Base-by-base conservation (phyloP, 2,329 filamentous ascomycete genomes). In the Xylaria arbuscula region DNA sequence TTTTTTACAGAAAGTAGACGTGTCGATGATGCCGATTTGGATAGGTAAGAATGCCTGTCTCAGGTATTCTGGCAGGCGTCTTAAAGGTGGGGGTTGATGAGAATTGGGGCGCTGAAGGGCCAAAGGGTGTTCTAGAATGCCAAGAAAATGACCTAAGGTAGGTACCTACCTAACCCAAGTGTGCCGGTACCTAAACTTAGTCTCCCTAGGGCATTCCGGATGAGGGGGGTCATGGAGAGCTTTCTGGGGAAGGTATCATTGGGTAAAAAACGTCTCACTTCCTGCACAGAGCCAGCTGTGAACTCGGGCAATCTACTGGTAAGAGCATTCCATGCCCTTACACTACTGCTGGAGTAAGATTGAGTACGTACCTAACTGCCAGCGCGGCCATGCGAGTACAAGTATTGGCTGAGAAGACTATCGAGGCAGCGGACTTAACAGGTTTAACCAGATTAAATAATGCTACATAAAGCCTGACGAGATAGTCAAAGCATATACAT, bases 41-140 rank as follows among this genome's bases (percentile, higher is more conserved):
- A 5, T 5, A 57, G 38, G 13, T 8, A 57, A 42, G 22, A 28
- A 45, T n/a, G 22, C 36, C 22, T 15, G 38, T 57, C 38, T 24
- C 10, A 10, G 19, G 32, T 55, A 54, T 15, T 42, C 22, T 42
- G 15, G 40, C 40, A 42, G 50, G 22, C 24, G 22, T 15, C 50
- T 28, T 32, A 57, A 57, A 38, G 45, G 55, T 57, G 38, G 55
- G 45, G 38, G 40, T 40, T 15, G 38, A 32, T 5, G 55, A 32
- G 15, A 32, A 57, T 45, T 28, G 55, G 38, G 55, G 54, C 45
- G 38, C 13, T 32, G 38, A 45, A n/a, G 13, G 13, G 19, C 38
- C 15, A 28, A 34, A 45, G 38, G 32, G 38, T 28, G 51, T 57
- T 57, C 55, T n/a, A n/a, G 38, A 32, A 19, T 32, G 38, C 54